Evolutionary conservation across 352 stramenopile genomes (phyloP).

Genomic region (Phytophthora nicotianae): DNA sequence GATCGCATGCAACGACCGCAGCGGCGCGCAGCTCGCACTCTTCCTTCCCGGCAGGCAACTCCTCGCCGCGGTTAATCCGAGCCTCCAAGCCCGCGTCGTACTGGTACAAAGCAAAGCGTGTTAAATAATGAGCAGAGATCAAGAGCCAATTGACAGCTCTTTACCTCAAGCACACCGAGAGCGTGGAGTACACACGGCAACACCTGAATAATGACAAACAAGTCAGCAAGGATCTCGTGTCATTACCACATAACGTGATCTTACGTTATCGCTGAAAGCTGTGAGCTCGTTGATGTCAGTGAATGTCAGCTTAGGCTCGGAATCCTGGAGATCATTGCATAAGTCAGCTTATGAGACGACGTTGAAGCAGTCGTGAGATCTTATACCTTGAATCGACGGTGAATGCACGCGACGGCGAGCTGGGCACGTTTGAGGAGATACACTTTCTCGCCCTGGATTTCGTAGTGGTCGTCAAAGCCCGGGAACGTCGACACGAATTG

Average conservation of each 20-base stretch:
- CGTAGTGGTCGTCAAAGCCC: slow-evolving; percentile 71
- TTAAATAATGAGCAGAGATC: slow-evolving; percentile 2
- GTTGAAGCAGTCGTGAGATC: background rate
- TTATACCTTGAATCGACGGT: slow-evolving; percentile 71
- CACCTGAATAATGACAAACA: slow-evolving; percentile 39
- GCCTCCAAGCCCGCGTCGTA: slow-evolving; percentile 60
- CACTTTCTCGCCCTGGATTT: slow-evolving; percentile 49
- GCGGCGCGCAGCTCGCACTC: slow-evolving; percentile 76
- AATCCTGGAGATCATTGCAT: slow-evolving; percentile 38
- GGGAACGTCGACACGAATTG: slow-evolving; percentile 63
- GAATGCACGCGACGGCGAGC: slow-evolving; percentile 51
- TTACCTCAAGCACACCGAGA: slow-evolving; percentile 73
- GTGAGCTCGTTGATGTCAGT: slow-evolving; percentile 68
- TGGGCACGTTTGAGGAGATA: slow-evolving; percentile 81
- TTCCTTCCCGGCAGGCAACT: slow-evolving; percentile 45
- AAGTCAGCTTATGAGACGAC: slow-evolving; percentile 1
- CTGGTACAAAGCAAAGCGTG: slow-evolving; percentile 27
- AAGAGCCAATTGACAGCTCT: background rate
- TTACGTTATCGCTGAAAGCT: slow-evolving; percentile 72
- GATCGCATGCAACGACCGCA: slow-evolving; percentile 67
- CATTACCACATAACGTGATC: background rate
- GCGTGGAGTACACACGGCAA: slow-evolving; percentile 77
- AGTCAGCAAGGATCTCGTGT: slow-evolving; percentile 1
- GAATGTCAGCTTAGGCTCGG: slow-evolving; percentile 56
- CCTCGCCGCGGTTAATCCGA: slow-evolving; percentile 51